Evolutionary conservation across 306 rosid species (phyloP).

Genomic region (Datisca glomerata): DNA sequence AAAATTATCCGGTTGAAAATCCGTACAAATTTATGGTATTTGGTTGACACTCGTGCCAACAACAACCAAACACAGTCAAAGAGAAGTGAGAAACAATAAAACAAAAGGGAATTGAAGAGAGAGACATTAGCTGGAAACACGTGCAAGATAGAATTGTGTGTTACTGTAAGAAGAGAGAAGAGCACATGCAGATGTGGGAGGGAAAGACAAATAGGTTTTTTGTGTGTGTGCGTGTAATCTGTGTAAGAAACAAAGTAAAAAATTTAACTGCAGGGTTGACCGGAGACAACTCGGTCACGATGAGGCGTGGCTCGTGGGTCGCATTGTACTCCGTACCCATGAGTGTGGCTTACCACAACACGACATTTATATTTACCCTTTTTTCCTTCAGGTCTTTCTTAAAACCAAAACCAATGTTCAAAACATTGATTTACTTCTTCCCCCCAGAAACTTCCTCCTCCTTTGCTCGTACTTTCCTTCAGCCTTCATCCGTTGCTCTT

Average conservation of each 20-base stretch:
- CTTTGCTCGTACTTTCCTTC: not conserved
- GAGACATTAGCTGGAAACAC: too few relatives aligned
- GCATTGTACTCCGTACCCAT: constrained; percentile 11
- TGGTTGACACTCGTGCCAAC: too few relatives aligned
- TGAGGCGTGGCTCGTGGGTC: constrained; percentile 26
- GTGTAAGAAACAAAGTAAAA: too few relatives aligned
- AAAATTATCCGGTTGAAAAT: too few relatives aligned
- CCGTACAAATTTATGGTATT: too few relatives aligned
- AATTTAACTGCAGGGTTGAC: constrained; percentile 81
- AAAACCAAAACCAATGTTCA: not conserved
- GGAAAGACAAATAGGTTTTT: too few relatives aligned
- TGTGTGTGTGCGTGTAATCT: too few relatives aligned
- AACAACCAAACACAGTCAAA: too few relatives aligned
- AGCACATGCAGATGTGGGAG: constrained; percentile 16
- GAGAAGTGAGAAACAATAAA: too few relatives aligned
- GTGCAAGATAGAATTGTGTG: constrained; percentile 23
- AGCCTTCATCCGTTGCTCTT: not conserved
- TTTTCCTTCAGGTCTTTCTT: not conserved
- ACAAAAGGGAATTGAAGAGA: too few relatives aligned
- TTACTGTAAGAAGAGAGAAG: not conserved
- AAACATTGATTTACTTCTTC: too few relatives aligned
- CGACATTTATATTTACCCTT: not conserved
- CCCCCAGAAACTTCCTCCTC: too few relatives aligned
- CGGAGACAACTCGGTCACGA: constrained; percentile 48
- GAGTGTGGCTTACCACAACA: not conserved